A percentile compares a stretch with the other conserved stretches of the same genome.
Conservation (phyloP, 768 basidiomycete genomes). For the Mrakia gelida region DNA sequence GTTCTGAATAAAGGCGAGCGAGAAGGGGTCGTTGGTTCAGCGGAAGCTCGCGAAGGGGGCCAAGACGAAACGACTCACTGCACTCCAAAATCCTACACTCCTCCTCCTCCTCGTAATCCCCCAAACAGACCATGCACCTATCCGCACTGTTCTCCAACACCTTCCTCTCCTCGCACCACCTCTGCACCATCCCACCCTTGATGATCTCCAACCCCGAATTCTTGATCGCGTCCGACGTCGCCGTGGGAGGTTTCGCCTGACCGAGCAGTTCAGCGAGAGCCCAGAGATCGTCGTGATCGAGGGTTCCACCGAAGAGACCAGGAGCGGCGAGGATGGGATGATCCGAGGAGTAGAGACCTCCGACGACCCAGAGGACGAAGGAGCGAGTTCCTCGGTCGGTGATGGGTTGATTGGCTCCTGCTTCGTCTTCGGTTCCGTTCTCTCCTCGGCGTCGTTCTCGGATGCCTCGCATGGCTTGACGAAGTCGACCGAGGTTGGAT, state of each 20-base stretch:
- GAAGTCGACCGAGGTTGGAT: background rate
- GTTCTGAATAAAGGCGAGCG: slow-evolving; percentile 43
- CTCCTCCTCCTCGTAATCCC: slow-evolving; percentile 74
- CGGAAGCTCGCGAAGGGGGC: background rate
- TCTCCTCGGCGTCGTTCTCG: background rate
- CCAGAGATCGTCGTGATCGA: slow-evolving; percentile 52
- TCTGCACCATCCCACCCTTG: slow-evolving; percentile 53
- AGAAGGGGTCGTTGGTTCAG: background rate
- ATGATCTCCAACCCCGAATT: slow-evolving; percentile 75
- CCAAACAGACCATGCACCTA: slow-evolving; percentile 63
- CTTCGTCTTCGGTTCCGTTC: background rate
- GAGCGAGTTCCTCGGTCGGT: background rate
- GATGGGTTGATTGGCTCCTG: background rate
- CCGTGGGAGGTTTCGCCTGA: slow-evolving; percentile 76
- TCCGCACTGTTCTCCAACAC: slow-evolving; percentile 76
- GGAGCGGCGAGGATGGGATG: slow-evolving; percentile 72
- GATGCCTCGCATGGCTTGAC: slow-evolving; percentile 7
- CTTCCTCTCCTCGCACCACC: slow-evolving; percentile 59
- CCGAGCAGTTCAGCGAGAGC: slow-evolving; percentile 80
- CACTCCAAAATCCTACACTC: slow-evolving; percentile 76
- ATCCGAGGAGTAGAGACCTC: slow-evolving; percentile 84
- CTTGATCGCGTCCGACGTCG: slow-evolving; percentile 75
- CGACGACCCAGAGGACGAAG: slow-evolving; percentile 33
- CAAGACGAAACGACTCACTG: slow-evolving; percentile 36
- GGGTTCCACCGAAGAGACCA: slow-evolving; percentile 44